Base-by-base conservation (phyloP, 345 rosid genomes). In the Syzygium oleosum region DNA sequence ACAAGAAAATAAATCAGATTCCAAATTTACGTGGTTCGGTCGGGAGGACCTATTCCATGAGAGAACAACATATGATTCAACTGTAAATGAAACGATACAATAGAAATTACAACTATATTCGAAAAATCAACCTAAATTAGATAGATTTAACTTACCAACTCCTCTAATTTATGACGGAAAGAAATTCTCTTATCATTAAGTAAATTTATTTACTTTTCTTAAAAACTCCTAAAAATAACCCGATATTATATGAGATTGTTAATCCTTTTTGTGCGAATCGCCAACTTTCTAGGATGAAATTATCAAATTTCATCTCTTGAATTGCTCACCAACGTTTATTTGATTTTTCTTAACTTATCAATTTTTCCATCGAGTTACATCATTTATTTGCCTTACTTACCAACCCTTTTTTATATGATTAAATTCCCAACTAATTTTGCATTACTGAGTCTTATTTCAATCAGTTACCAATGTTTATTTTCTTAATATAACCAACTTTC, bases 41-140 rank as follows among this genome's bases (percentile, higher is more conserved):
- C 0, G 9, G 0, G 4, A 68, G 43, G 41, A 68, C 7, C 1
- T 0, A 8, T 3, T 68, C 23, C 12, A 31, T 31, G 6, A 17
- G 22, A 31, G 46, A 68, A 68, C 9, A 17, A 9, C 11, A 34
- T 13, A 0, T 17, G 12, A 68, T 68, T 68, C 43, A 31, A 9
- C 9, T 29, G 16, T 15, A 29, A 4, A 29, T 68, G 3, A 68
- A 65, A 5, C 13, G 7, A 68, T 31, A 34, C 41, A 31, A 68
- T 0, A 1, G 2, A 68, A 9, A 8, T 68, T 68, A 9, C 21
- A 17, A 0, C 2, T 13, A 34, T 0, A 16, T 23, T 31, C 9
- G 12, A 68, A 22, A 65, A 68, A 17, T 68, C 43, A 31, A 68
- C 7, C 79, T 68, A 31, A 65, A 65, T 65, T 16, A 31, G 43